Evolutionary conservation across 2,329 filamentous ascomycete species (phyloP).

Genomic region (Colletotrichum coccodes): DNA sequence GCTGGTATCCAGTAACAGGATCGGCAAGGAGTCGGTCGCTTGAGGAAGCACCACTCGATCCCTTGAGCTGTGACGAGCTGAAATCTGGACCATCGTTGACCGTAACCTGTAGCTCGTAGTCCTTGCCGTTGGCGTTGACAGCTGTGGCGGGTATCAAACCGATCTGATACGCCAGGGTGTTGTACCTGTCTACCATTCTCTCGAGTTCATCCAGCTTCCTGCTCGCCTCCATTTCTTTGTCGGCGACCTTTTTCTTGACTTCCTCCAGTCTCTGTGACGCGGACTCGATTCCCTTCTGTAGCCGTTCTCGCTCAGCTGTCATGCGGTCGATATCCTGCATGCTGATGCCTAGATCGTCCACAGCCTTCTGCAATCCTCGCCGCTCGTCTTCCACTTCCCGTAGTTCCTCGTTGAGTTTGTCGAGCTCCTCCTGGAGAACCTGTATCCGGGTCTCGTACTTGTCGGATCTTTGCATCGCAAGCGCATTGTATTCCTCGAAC

Average conservation of each 20-base stretch:
- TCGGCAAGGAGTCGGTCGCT: constrained; percentile 84
- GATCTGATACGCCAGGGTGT: constrained; percentile 93
- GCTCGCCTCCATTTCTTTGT: constrained; percentile 90
- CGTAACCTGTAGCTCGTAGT: constrained; percentile 88
- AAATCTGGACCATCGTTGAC: constrained; percentile 84
- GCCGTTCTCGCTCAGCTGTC: constrained; percentile 91
- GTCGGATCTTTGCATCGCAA: constrained; percentile 84
- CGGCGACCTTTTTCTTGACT: constrained; percentile 81
- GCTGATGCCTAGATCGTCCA: constrained; percentile 93
- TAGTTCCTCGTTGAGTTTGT: constrained; percentile 80
- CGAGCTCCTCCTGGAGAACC: constrained; percentile 86
- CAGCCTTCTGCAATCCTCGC: constrained; percentile 80
- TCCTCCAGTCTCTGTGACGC: constrained; percentile 84
- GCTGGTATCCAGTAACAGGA: constrained; percentile 86
- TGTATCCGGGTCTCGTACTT: constrained; percentile 87
- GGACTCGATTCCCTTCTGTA: constrained; percentile 88
- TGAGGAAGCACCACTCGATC: constrained; percentile 57
- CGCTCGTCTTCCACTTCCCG: constrained; percentile 86
- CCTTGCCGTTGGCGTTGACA: constrained; percentile 82
- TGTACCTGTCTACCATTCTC: constrained; percentile 88
- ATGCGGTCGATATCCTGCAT: constrained; percentile 99
- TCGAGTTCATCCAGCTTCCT: constrained; percentile 93
- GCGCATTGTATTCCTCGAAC: constrained; percentile 93
- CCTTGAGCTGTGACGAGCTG: constrained; percentile 64
- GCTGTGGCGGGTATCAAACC: constrained; percentile 88